Evolutionary conservation across 164 flowering plant genomes (phyloP), one percentile per base, ranked within the genome.

Genomic region (Macadamia tetraphylla): DNA sequence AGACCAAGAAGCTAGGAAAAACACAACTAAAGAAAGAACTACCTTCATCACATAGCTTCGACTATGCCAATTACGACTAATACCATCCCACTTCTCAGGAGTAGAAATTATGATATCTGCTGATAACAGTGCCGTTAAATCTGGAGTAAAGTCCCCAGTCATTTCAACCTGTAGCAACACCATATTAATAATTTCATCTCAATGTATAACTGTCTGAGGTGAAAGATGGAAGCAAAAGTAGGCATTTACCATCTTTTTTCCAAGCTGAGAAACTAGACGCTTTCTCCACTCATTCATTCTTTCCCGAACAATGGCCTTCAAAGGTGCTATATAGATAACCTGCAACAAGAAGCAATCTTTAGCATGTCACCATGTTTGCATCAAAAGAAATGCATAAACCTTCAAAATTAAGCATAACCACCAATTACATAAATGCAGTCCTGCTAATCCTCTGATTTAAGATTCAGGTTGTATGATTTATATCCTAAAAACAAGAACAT

Each of bases 71-170:
- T 89, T 92, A 73, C 99, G 97, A 79, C 99, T 94, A 32, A 94
- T 94, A 61, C 99, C 97, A 85, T 94, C 99, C 99, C 99, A 94
- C 77, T 94, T 94, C 71, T 94, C 99, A 63, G 99, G 99, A 63
- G 99, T 94, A 53, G 97, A 90, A 75, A 94, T 92, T 52, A 94
- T 94, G 76, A 94, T 88, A 78, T 94, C 96, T 11, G 99, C 97
- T 52, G 94, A 87, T 69, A 85, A 68, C 18, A 94, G 83, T 51
- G 97, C 95, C 86, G 74, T 80, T 71, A 92, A 66, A 82, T 94
- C 98, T 64, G 99, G 99, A 69, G 99, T 94, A 78, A 85, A 90
- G 74, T 94, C 99, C 62, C 99, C 99, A 14, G 98, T 94, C 99
- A 94, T 88, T 75, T 94, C 99, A 78, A 92, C 99, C 99, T 94